Base-by-base conservation (phyloP, 345 rosid species). In the Schrenkiella parvula region DNA sequence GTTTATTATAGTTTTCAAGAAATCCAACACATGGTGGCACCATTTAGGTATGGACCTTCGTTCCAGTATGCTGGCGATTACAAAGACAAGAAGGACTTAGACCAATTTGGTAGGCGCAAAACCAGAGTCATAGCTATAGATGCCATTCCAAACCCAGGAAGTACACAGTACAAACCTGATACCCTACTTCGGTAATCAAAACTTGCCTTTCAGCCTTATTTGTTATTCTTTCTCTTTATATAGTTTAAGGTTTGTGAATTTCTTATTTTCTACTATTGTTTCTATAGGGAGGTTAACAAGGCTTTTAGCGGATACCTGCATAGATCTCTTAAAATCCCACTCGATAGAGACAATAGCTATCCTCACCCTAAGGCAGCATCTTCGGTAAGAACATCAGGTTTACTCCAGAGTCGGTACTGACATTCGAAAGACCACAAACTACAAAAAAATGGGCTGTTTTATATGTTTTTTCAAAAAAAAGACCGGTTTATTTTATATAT, bases 51-150 rank as follows among this genome's bases (percentile, higher is more conserved):
- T 81, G 96, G 93, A 67, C 81, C 95, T 53, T 84, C 98, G 22
- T 93, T 93, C 63, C 85, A 88, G 46, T 90, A 81, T 80, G 70
- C 87, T 48, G 95, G 96, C 26, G 87, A 93, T 74, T 80, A 83
- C 78, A 61, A 71, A 39, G 95, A 93, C 77, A 71, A 81, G 44
- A 89, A 65, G 68, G 81, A 68, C 17, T 37, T 80, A 3, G 95
- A n/a, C n/a, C n/a, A n/a, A n/a, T n/a, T n/a, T n/a, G n/a, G n/a
- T n/a, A n/a, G 96, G 72, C 91, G 79, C 26, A 88, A 77, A 71
- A 89, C 80, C 1, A 84, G 89, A 75, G 84, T 89, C 25, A 67
- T 91, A 61, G 97, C 97, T 34, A 87, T 89, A 66, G 98, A 93
- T 85, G 97, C 97, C 70, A 65, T 88, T 23, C 78, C 83, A 72